A percentile compares a stretch with the other conserved stretches of the same genome.
phyloP scores from a whole-genome alignment of 2,329 filamentous ascomycete genomes.

The Colletotrichum endophyticum region DNA sequence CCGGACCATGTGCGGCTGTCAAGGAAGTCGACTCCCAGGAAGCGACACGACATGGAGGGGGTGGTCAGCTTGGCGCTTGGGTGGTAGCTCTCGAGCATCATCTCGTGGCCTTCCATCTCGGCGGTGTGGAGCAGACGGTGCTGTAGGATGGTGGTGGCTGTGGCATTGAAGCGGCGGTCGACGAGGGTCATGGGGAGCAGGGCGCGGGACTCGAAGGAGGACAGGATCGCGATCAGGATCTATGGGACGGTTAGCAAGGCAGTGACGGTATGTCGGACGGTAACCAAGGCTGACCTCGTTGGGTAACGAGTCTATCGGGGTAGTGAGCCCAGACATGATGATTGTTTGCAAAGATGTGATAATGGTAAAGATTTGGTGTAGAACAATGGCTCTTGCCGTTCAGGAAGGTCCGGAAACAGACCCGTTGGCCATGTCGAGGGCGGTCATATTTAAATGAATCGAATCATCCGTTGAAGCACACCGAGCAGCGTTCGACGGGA shows the following conservation, averaged over 20 bases:
- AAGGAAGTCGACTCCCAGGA: slow-evolving; percentile 68
- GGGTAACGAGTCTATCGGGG: slow-evolving; percentile 32
- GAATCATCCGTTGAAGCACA: neutral
- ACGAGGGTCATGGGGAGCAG: slow-evolving; percentile 63
- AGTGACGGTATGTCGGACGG: neutral
- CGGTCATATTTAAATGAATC: slow-evolving; percentile 6
- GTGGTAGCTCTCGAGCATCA: slow-evolving; percentile 82
- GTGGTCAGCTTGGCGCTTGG: slow-evolving; percentile 72
- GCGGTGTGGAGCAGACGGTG: slow-evolving; percentile 66
- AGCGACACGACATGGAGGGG: slow-evolving; percentile 70
- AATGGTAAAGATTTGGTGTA: neutral
- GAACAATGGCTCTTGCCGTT: neutral
- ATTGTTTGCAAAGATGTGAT: slow-evolving; percentile 4
- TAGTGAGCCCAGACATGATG: slow-evolving; percentile 7
- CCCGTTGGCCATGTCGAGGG: neutral
- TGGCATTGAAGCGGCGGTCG: slow-evolving; percentile 66
- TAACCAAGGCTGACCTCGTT: slow-evolving; percentile 32
- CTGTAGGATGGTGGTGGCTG: slow-evolving; percentile 69
- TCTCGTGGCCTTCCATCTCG: slow-evolving; percentile 63
- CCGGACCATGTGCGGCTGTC: slow-evolving; percentile 38
- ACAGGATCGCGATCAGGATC: slow-evolving; percentile 57
- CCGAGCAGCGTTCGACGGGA: neutral
- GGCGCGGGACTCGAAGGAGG: slow-evolving; percentile 50
- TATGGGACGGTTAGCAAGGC: slow-evolving; percentile 26
- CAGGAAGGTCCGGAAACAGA: neutral